A percentile compares a stretch with the other conserved stretches of the same genome.
Conservation (phyloP, 2,329 filamentous ascomycete species). For the Trichoderma sp. region DNA sequence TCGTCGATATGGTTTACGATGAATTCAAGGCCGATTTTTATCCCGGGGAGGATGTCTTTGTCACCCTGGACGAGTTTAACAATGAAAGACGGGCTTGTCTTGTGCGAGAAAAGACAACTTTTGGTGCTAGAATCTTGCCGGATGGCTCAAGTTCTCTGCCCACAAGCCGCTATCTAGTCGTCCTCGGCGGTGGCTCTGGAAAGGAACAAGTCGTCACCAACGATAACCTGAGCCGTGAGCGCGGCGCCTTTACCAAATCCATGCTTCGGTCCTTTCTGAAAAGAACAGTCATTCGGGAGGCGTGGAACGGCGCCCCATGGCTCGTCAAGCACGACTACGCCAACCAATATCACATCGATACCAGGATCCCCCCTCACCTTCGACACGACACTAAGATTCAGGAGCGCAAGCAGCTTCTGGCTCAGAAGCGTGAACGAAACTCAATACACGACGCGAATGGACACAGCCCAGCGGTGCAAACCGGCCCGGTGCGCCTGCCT, state of each 20-base stretch:
- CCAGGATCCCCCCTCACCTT: conserved; percentile 78
- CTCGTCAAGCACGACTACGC: conserved; percentile 86
- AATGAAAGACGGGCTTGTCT: conserved; percentile 69
- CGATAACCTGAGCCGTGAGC: conserved; percentile 78
- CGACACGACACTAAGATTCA: conserved; percentile 76
- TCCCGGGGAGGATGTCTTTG: conserved; percentile 79
- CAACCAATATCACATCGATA: conserved; percentile 78
- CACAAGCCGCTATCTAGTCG: conserved; percentile 78
- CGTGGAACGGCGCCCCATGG: conserved; percentile 97
- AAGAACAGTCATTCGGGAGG: conserved; percentile 85
- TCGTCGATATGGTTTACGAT: conserved; percentile 65
- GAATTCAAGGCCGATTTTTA: conserved; percentile 90
- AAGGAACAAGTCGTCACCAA: conserved; percentile 79
- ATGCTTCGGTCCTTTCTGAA: conserved; percentile 93
- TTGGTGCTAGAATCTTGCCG: conserved; percentile 55
- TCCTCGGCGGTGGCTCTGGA: conserved; percentile 58
- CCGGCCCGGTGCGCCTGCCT: conserved; percentile 59
- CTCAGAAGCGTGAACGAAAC: conserved; percentile 56
- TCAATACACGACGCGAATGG: conserved; percentile 45
- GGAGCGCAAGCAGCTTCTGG: conserved; percentile 70
- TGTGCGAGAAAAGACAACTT: conserved; percentile 82
- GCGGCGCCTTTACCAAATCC: conserved; percentile 90
- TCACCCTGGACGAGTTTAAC: conserved; percentile 60
- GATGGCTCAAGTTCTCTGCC: conserved; percentile 70
- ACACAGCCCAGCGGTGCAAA: conserved; percentile 32